Evolutionary conservation across 495 filamentous ascomycete genomes (phyloP), one percentile per base, ranked within the genome.

Genomic region (Rhypophila decipiens): DNA sequence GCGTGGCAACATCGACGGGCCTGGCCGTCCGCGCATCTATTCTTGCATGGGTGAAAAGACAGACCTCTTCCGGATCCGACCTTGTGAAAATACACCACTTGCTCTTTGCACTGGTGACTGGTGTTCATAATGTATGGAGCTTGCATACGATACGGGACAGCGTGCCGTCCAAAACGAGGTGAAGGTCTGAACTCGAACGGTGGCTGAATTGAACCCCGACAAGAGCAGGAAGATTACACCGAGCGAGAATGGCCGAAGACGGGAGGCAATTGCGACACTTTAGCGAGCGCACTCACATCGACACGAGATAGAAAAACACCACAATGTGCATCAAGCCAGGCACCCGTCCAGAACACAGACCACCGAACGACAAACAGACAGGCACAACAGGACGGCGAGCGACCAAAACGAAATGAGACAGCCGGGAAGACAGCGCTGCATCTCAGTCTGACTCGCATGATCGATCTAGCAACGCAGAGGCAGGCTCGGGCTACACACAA

Each of bases 361-460:
- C n/a, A n/a, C n/a, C n/a, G n/a, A n/a, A n/a, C n/a, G n/a, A n/a
- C n/a, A n/a, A n/a, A n/a, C n/a, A n/a, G n/a, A n/a, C n/a, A n/a
- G n/a, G n/a, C n/a, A n/a, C n/a, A n/a, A n/a, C n/a, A n/a, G n/a
- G n/a, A n/a, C n/a, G n/a, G n/a, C n/a, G 27, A 31, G 27, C 27
- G 27, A 31, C 7, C 7, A 31, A 31, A 31, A 31, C 7, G 27
- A 31, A 13, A 24, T 22, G 39, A 24, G 39, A 24, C 10, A 23
- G 11, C 18, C 39, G 40, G 35, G 38, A 4, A 39, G 46, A 23
- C 46, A 38, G 18, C 51, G 43, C 51, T 42, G 52, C 47, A 55
- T 49, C 45, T 49, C 24, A 20, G 31, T 42, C 45, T 53, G 34
- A 47, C 52, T 46, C 47, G 51, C 51, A 54, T 50, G 48, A 56